Evolutionary conservation across 129 eudicot species (phyloP), one percentile per base, ranked within the genome.

Genomic region (Pittosporum tobira): DNA sequence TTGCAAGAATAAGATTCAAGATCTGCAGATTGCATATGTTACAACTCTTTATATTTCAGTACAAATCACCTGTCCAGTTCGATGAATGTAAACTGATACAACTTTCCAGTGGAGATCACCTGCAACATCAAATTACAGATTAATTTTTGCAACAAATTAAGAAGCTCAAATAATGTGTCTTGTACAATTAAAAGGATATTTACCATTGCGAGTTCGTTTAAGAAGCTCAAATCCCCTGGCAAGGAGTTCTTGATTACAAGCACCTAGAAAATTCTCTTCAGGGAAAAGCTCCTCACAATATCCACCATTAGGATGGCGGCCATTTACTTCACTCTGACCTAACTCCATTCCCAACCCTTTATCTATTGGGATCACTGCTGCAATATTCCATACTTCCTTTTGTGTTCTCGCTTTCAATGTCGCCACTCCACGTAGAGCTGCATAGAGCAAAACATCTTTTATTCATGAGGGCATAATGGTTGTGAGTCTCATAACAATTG

Each of bases 41-140:
- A 8, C 8, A 36, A 7, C 1, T 11, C 8, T 13, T 11, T 1
- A 42, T 1, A 15, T n/a, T 19, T 6, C 61, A 54, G 53, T 48
- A n/a, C 11, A 31, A 26, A 72, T 46, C 27, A 83, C 91, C 76
- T 87, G 85, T 59, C 94, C 94, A 11, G 67, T 76, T 30, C 87
- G 75, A 56, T 93, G 89, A 63, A 93, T 83, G 57, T 93, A 93
- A 47, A 83, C 96, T 9, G 99, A 87, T n/a, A 93, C 99, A 11
- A 87, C 73, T 52, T 93, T 93, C 96, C 96, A 93, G 74, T 87
- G 96, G 27, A 93, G 91, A 59, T 93, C 99, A 50, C 99, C 99
- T 93, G 69, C 62, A 75, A 30, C 6, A 47, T 25, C 7, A 54
- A 49, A 19, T 28, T 34, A 37, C 18, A 43, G 9, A n/a, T 60